A percentile compares a stretch with the other conserved stretches of the same genome.
phyloP scores from a whole-genome alignment of 2,329 filamentous ascomycete genomes.

The Monilinia polystroma region DNA sequence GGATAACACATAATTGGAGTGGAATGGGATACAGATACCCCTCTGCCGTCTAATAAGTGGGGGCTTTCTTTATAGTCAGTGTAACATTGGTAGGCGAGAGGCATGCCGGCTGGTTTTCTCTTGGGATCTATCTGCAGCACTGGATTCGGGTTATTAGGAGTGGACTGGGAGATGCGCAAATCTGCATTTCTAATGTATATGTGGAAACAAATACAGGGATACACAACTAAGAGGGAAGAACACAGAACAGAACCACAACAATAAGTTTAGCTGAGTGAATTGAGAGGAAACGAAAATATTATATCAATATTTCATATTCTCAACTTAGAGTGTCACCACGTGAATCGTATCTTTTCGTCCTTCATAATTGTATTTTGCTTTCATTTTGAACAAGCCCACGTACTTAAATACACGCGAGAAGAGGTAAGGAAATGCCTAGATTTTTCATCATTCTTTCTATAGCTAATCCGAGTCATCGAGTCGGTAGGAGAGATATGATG shows the following conservation, averaged over 20 bases:
- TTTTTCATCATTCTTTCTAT: background rate
- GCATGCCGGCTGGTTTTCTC: constrained; percentile 11
- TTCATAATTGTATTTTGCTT: background rate
- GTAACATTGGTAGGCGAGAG: constrained; percentile 17
- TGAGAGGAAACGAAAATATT: background rate
- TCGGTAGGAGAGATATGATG: background rate
- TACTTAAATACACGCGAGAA: background rate
- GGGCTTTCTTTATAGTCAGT: background rate
- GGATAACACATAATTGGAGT: constrained; percentile 13
- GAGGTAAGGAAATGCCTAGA: background rate
- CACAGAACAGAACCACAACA: background rate
- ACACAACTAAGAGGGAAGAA: background rate
- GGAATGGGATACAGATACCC: constrained; percentile 16
- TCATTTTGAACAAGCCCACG: background rate
- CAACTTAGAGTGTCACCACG: constrained; percentile 1
- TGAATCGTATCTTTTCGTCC: background rate
- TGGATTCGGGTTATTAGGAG: background rate
- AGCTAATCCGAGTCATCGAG: constrained; percentile 1
- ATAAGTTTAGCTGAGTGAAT: background rate
- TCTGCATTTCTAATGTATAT: background rate
- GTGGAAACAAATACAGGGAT: background rate
- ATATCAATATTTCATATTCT: background rate
- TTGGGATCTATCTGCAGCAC: background rate
- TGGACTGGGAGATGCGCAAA: constrained; percentile 3
- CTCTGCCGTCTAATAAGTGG: constrained; percentile 8